Evolutionary conservation across 192 early-diverging fungal genomes (phyloP).

Genomic region (Backusella circina): DNA sequence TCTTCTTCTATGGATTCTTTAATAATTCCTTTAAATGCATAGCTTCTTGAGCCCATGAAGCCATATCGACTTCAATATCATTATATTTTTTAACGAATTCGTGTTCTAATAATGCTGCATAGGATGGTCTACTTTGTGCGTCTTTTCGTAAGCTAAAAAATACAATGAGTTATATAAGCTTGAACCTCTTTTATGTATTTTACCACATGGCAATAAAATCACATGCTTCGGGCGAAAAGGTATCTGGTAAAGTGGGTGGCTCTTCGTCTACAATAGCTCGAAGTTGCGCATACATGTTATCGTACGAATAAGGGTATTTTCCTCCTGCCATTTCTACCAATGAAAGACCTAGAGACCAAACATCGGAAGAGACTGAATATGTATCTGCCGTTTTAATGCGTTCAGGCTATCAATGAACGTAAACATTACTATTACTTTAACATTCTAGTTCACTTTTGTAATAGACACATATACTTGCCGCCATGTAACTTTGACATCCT

Average conservation of each 20-base stretch:
- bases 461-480: constrained; percentile 42
- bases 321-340: constrained; percentile 82
- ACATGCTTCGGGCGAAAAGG: constrained; percentile 65
- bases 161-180: background rate
- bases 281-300: constrained; percentile 82
- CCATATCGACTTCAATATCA: constrained; percentile 71
- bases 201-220: constrained; percentile 81
- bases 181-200: background rate
- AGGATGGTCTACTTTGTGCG: constrained; percentile 66
- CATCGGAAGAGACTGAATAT: constrained; percentile 86
- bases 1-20: constrained; percentile 19
- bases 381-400: constrained; percentile 66
- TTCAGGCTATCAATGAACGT: constrained; percentile 62
- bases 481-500: constrained; percentile 94
- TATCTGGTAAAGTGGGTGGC: constrained; percentile 65
- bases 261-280: constrained; percentile 78
- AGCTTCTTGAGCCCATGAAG: constrained; percentile 68
- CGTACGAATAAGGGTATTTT: constrained; percentile 73
- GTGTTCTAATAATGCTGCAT: constrained; percentile 71
- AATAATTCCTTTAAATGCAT: too few species aligned
- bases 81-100: constrained; percentile 70
- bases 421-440: background rate
- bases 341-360: constrained; percentile 90
- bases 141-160: constrained; percentile 59
- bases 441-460: background rate